Conservation (phyloP, 768 basidiomycete genomes). For the Gymnopilus dilepis region DNA sequence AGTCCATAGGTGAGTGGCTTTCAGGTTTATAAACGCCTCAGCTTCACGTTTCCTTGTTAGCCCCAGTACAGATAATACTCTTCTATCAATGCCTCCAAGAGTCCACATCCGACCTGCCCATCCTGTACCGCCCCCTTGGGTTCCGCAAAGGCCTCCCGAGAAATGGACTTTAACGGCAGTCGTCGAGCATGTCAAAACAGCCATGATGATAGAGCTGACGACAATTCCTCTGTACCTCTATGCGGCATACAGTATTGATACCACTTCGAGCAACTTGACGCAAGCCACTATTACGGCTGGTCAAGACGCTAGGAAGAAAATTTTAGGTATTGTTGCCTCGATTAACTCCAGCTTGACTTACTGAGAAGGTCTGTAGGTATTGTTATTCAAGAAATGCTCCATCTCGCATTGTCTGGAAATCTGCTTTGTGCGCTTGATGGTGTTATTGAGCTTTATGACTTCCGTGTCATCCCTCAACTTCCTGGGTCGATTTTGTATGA, state of each 20-base stretch:
- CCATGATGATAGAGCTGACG: slow-evolving; percentile 10
- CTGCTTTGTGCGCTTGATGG: slow-evolving; percentile 1
- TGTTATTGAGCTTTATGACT: slow-evolving; percentile 3
- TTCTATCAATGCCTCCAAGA: neutral
- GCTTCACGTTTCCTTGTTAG: no score
- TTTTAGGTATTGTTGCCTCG: neutral
- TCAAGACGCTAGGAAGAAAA: neutral
- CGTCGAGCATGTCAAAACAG: slow-evolving; percentile 7
- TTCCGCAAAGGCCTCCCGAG: neutral
- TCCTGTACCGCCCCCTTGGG: neutral
- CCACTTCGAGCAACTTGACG: neutral
- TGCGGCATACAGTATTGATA: slow-evolving; percentile 7
- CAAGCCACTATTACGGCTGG: neutral
- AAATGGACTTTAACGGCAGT: slow-evolving; percentile 1
- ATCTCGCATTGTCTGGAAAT: slow-evolving; percentile 8
- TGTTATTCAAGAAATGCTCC: slow-evolving; percentile 10
- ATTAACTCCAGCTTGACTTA: neutral
- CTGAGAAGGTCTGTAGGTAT: neutral
- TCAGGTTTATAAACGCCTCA: no score
- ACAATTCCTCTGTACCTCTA: slow-evolving; percentile 12
- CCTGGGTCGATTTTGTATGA: neutral
- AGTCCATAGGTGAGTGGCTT: no score
- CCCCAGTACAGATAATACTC: no score
- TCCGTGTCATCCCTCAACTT: neutral
- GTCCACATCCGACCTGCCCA: neutral